Conservation (phyloP, 192 early-diverging fungal genomes). For the Pilobolus umbonatus region DNA sequence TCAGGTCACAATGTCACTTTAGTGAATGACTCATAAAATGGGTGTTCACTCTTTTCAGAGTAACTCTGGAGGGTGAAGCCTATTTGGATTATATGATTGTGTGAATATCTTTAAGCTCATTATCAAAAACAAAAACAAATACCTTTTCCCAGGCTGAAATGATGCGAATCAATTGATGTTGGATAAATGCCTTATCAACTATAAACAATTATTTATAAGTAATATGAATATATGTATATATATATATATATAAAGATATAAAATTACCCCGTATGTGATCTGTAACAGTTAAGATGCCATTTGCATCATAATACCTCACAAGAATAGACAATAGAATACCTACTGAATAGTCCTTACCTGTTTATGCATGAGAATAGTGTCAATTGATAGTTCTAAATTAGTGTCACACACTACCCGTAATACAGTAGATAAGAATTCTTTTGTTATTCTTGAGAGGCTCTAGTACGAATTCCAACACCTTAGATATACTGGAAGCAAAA, state of each 20-base stretch:
- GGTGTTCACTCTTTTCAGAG: conserved; percentile 70
- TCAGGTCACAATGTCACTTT: too few relatives aligned
- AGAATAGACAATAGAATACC: conserved; percentile 71
- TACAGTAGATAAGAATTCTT: conserved; percentile 71
- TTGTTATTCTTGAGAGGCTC: conserved; percentile 31
- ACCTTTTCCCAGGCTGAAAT: conserved; percentile 57
- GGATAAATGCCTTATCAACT: conserved; percentile 56
- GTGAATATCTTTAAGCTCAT: too few relatives aligned
- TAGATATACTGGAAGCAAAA: conserved; percentile 53
- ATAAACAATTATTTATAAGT: neutral
- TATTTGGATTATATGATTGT: too few relatives aligned
- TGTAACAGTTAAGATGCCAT: conserved; percentile 30
- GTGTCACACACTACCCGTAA: conserved; percentile 49
- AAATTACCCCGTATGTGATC: conserved; percentile 15
- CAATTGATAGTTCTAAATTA: neutral
- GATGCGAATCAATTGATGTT: conserved; percentile 60
- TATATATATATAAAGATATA: neutral
- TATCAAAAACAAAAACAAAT: neutral
- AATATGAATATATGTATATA: neutral
- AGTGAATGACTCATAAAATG: conserved; percentile 57
- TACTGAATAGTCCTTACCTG: conserved; percentile 73
- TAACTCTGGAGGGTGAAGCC: conserved; percentile 71
- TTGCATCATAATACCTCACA: conserved; percentile 48
- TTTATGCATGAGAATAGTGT: neutral
- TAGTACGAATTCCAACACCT: conserved; percentile 49